Conservation (phyloP, 345 rosid species). For the Arabis alpina region DNA sequence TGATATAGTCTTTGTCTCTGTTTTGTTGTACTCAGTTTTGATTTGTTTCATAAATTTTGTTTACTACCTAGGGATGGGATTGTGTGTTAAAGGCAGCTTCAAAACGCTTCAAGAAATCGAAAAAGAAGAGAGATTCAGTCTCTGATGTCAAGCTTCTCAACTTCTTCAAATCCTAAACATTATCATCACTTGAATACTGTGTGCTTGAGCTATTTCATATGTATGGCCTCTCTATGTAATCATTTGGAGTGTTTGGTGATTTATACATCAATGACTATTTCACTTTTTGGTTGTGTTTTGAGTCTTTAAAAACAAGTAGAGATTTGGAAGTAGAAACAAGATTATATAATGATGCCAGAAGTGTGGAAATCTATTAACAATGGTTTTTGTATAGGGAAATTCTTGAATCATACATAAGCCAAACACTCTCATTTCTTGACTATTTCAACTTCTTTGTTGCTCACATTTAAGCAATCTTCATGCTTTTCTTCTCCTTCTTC, state of each 20-base stretch:
- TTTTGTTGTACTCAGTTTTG: neutral
- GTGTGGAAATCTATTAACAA: slow-evolving; percentile 21
- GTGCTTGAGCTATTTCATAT: no score
- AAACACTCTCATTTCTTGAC: slow-evolving; percentile 27
- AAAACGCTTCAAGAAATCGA: slow-evolving; percentile 79
- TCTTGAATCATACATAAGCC: neutral
- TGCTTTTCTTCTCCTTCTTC: slow-evolving; percentile 30
- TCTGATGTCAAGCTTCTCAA: slow-evolving; percentile 53
- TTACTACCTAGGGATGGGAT: slow-evolving; percentile 64
- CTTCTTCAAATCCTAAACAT: slow-evolving; percentile 43
- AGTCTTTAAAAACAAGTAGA: neutral
- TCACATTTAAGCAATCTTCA: slow-evolving; percentile 16
- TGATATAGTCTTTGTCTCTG: neutral
- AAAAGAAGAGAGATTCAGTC: slow-evolving; percentile 52
- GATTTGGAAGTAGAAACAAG: no score
- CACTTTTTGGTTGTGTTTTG: neutral
- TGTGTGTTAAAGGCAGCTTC: slow-evolving; percentile 74
- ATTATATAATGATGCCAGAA: slow-evolving; percentile 7
- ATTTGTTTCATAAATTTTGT: neutral
- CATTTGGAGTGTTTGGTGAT: slow-evolving; percentile 12
- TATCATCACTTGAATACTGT: no score
- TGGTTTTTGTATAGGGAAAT: no score
- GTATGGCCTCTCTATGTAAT: slow-evolving; percentile 1
- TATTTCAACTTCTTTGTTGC: slow-evolving; percentile 24
- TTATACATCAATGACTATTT: slow-evolving; percentile 2